Conservation (phyloP, 495 filamentous ascomycete species). For the Halenospora varia region DNA sequence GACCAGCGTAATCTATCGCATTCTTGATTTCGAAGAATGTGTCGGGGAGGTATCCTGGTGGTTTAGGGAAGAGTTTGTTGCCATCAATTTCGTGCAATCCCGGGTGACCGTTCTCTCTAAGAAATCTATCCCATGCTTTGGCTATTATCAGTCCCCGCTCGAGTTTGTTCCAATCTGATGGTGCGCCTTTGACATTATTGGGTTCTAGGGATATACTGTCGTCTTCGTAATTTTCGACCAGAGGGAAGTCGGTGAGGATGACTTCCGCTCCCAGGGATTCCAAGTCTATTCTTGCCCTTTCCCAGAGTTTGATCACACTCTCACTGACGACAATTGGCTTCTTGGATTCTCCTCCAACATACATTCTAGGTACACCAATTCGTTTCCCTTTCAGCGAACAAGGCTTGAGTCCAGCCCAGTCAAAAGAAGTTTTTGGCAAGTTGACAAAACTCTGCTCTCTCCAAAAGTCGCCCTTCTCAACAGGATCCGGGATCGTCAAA, state of each 20-base stretch:
- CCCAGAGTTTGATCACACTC: conserved; percentile 26
- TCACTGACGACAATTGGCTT: conserved; percentile 12
- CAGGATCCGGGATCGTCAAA: conserved; percentile 22
- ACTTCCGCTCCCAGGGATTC: conserved; percentile 29
- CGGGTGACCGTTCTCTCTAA: too few species aligned
- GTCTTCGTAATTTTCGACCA: conserved; percentile 30
- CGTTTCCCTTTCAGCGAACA: conserved; percentile 23
- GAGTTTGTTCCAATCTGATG: too few species aligned
- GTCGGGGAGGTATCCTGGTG: conserved; percentile 9
- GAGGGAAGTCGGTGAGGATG: conserved; percentile 30
- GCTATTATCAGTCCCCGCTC: too few species aligned
- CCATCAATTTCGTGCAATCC: too few species aligned
- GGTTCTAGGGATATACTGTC: too few species aligned
- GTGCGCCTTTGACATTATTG: too few species aligned
- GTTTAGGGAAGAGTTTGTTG: conserved; percentile 21
- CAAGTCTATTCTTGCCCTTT: conserved; percentile 21
- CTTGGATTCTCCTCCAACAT: conserved; percentile 24
- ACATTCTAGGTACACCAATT: conserved; percentile 30
- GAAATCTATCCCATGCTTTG: too few species aligned
- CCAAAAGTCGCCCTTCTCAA: conserved; percentile 31
- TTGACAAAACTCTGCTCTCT: conserved; percentile 26
- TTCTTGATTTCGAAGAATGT: conserved; percentile 14
- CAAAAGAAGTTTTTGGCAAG: too few species aligned
- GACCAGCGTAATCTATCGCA: conserved; percentile 19
- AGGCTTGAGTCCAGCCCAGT: background rate